These are phyloP conservation scores for Colletotrichum camelliae DNA, from an alignment of 2,329 filamentous ascomycete genomes.

Conservation along the genomic window DNA sequence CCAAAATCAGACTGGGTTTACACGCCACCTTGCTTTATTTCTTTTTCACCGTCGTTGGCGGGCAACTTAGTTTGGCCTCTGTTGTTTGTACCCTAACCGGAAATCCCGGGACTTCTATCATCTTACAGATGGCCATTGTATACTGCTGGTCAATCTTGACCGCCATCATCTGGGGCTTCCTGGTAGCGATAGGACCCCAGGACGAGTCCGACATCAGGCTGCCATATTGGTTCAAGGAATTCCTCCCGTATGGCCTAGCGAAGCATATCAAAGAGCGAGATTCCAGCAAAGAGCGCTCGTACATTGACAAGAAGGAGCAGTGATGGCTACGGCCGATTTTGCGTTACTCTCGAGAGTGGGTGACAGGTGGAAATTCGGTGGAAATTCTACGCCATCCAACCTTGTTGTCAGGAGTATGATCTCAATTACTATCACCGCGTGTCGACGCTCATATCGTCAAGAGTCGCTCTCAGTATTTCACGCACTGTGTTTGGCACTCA, in stretches of 20 bases:
- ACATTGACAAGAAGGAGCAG: neutral
- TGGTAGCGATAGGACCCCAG: neutral
- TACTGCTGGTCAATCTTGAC: neutral
- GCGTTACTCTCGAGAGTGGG: neutral
- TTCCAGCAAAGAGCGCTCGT: neutral
- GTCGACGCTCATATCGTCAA: neutral
- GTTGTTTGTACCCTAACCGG: too few species aligned
- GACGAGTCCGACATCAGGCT: neutral
- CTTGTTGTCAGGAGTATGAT: neutral
- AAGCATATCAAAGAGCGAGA: neutral
- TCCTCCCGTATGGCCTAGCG: neutral
- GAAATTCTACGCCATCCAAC: neutral
- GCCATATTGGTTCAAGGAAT: neutral
- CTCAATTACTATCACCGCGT: neutral
- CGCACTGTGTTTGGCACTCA: neutral
- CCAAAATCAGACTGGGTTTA: neutral
- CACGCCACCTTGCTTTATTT: neutral
- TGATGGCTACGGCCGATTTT: rapidly evolving
- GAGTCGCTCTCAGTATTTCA: neutral
- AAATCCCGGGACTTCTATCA: neutral
- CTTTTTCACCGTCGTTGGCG: too few species aligned
- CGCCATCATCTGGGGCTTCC: neutral
- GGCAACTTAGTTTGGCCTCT: too few species aligned
- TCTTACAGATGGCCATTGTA: neutral
- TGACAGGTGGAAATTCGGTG: neutral